phyloP scores from a whole-genome alignment of 371 early-diverging fungal genomes.

The Mortierella sp. region DNA sequence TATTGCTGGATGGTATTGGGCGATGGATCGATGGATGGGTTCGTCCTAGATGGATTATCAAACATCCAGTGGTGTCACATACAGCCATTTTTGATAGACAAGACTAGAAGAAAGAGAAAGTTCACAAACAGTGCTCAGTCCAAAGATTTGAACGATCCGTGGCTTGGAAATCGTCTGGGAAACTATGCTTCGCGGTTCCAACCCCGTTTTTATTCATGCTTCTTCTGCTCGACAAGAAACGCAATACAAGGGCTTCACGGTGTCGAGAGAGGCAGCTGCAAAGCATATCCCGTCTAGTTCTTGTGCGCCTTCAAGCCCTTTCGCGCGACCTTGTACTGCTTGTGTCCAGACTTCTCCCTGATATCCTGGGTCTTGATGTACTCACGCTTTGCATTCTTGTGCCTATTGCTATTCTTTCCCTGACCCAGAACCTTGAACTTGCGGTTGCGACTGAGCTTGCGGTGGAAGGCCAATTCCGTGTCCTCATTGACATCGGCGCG shows the following conservation, averaged over 20 bases:
- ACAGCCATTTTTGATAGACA: constrained; percentile 46
- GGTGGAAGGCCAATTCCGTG: constrained; percentile 33
- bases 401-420: not conserved
- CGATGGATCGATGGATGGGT: constrained; percentile 36
- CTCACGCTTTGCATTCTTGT: constrained; percentile 17
- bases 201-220: too few relatives aligned
- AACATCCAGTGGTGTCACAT: constrained; percentile 17
- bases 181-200: too few relatives aligned
- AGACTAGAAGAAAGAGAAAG: constrained; percentile 32
- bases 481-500: constrained; percentile 16
- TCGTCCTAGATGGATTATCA: not conserved
- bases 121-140: not conserved
- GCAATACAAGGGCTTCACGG: too few relatives aligned
- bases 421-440: constrained; percentile 20
- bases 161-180: not conserved
- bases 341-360: constrained; percentile 10
- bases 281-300: too few relatives aligned
- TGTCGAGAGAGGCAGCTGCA: too few relatives aligned
- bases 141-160: constrained; percentile 1
- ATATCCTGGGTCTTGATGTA: constrained; percentile 7
- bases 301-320: constrained; percentile 10
- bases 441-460: constrained; percentile 34
- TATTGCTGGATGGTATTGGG: constrained; percentile 1
- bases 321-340: constrained; percentile 4
- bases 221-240: too few relatives aligned